A percentile compares a stretch with the other conserved stretches of the same genome.
Conservation (phyloP, 176 grass and related monocot species). For the Carex scoparia region DNA sequence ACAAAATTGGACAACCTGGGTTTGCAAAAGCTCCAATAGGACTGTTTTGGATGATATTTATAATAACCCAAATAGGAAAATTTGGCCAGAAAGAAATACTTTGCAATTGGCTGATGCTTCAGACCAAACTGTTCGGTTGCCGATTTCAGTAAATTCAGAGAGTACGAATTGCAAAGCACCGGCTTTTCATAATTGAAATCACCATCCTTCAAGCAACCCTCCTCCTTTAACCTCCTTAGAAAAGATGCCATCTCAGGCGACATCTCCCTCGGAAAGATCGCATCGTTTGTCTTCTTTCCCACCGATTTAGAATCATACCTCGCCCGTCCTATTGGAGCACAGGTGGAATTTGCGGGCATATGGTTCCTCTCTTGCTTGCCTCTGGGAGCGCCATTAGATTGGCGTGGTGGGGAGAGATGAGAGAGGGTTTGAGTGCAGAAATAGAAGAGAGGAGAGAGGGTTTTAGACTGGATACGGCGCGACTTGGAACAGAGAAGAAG, state of each 20-base stretch:
- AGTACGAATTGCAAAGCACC: neutral
- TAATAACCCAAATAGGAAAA: neutral
- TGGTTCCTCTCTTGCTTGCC: neutral
- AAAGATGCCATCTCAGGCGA: neutral
- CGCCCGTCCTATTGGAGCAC: neutral
- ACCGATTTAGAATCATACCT: neutral
- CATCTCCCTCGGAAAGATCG: neutral
- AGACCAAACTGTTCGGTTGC: neutral
- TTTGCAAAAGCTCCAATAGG: neutral
- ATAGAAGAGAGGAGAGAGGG: neutral
- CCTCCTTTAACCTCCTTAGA: neutral
- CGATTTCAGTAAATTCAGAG: neutral
- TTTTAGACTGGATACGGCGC: neutral
- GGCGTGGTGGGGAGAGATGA: neutral
- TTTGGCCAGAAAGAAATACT: neutral
- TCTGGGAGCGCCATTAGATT: neutral
- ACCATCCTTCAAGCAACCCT: neutral
- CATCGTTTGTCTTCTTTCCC: neutral
- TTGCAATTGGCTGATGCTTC: neutral
- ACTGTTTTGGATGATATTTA: neutral
- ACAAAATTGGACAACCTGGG: neutral
- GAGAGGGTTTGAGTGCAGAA: neutral
- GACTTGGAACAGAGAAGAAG: neutral
- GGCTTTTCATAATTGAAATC: neutral
- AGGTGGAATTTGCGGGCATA: neutral